phyloP scores from a whole-genome alignment of 768 basidiomycete genomes.

The Sutorius australiensis region DNA sequence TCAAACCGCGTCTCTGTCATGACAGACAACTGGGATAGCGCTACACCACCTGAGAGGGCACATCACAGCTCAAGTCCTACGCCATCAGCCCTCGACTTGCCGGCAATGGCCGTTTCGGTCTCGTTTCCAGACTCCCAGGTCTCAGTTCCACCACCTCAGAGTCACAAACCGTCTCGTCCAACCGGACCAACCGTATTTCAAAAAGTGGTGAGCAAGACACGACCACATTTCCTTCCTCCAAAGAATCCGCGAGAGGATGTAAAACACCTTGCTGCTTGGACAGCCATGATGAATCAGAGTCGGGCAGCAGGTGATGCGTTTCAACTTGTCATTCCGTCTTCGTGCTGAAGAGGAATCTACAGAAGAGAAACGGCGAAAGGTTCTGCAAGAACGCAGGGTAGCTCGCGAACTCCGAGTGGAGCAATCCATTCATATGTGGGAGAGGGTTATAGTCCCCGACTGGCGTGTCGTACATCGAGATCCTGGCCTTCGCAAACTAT shows the following conservation, averaged over 20 bases:
- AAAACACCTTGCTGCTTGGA: conserved; percentile 84
- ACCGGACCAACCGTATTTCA: conserved; percentile 69
- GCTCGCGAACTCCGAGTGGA: conserved; percentile 66
- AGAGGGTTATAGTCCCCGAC: conserved; percentile 74
- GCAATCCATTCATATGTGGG: conserved; percentile 70
- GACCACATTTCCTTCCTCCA: conserved; percentile 83
- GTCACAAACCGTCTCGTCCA: conserved; percentile 49
- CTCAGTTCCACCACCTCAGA: conserved; percentile 14
- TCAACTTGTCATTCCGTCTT: not conserved
- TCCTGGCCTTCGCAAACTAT: conserved; percentile 61
- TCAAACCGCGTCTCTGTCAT: conserved; percentile 27
- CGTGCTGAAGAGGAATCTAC: conserved; percentile 1
- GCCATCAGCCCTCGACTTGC: conserved; percentile 20
- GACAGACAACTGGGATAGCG: not conserved
- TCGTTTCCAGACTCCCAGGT: conserved; percentile 25
- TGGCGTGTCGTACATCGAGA: conserved; percentile 74
- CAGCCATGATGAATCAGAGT: conserved; percentile 83
- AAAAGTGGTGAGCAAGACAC: conserved; percentile 77
- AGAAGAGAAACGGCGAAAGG: conserved; percentile 72
- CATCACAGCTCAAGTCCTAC: not conserved
- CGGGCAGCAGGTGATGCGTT: conserved; percentile 56
- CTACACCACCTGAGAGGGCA: not conserved
- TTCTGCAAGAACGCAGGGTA: conserved; percentile 57
- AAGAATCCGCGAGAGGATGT: conserved; percentile 73
- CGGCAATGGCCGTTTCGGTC: conserved; percentile 27